Conservation (phyloP, 176 grass and related monocot species). For the Rhynchospora breviuscula region DNA sequence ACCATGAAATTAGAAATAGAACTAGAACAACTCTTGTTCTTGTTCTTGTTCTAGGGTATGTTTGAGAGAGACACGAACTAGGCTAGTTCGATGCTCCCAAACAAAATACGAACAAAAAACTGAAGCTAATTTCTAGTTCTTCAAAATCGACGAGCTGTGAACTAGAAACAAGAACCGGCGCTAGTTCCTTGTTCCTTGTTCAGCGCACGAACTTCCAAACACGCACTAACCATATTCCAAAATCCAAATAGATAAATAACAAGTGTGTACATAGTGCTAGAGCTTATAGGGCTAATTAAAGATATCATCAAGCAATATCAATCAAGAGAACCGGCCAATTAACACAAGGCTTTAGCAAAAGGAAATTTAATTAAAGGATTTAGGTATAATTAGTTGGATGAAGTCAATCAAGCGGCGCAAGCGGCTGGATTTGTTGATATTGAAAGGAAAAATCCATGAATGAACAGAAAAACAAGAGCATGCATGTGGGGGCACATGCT, state of each 20-base stretch:
- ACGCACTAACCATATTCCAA: no score
- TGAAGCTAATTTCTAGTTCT: no score
- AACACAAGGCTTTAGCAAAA: not conserved
- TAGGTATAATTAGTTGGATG: slow-evolving; percentile 2
- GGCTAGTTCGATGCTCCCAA: no score
- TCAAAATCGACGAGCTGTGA: no score
- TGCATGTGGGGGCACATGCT: slow-evolving; percentile 27
- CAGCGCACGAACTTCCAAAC: no score
- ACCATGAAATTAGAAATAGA: no score
- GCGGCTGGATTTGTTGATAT: not conserved
- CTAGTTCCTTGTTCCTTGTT: no score
- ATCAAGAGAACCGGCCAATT: not conserved
- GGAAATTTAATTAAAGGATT: not conserved
- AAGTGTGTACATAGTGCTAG: not conserved
- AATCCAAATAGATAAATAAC: not conserved
- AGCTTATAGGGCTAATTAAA: not conserved
- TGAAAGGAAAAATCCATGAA: not conserved
- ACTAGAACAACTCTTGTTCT: no score
- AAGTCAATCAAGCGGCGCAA: slow-evolving; percentile 26
- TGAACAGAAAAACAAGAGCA: slow-evolving; percentile 10
- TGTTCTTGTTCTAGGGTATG: no score
- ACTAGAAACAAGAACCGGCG: no score
- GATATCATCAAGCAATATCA: not conserved
- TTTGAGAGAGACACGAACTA: no score
- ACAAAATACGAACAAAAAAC: no score